These are phyloP conservation scores for Biancaea sappan DNA, from an alignment of 306 rosid species.

Conservation along the genomic window DNA sequence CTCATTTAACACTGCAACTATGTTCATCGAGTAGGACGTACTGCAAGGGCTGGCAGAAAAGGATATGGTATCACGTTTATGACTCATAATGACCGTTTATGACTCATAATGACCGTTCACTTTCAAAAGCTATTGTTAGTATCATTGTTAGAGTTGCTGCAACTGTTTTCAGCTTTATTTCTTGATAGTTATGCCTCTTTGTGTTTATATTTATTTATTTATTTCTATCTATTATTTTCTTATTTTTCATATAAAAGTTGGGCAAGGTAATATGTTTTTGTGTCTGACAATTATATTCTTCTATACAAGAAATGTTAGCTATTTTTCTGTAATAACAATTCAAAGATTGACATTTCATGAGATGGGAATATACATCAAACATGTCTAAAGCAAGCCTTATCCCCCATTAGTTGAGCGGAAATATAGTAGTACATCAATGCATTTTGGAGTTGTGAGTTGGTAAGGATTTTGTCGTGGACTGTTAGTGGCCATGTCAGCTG, in stretches of 20 bases:
- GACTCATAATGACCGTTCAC: too few relatives aligned
- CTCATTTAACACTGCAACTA: conserved; percentile 55
- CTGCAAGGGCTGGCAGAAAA: conserved; percentile 97
- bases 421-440: background rate
- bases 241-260: background rate
- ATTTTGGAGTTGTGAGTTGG: background rate
- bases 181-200: background rate
- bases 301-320: background rate
- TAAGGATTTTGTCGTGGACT: conserved; percentile 1
- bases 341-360: conserved; percentile 18
- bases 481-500: conserved; percentile 24
- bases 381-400: conserved; percentile 6
- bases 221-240: background rate
- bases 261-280: conserved; percentile 2
- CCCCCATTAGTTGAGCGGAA: background rate
- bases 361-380: background rate
- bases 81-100: conserved; percentile 83
- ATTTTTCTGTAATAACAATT: background rate
- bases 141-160: conserved; percentile 25
- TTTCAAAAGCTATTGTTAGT: conserved; percentile 90
- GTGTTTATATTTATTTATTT: too few relatives aligned
- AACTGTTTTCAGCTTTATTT: conserved; percentile 13
- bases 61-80: conserved; percentile 92
- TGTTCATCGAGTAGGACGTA: conserved; percentile 97
- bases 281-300: conserved; percentile 17